Conservation (phyloP, 768 basidiomycete genomes). For the Amylocystis lapponica region DNA sequence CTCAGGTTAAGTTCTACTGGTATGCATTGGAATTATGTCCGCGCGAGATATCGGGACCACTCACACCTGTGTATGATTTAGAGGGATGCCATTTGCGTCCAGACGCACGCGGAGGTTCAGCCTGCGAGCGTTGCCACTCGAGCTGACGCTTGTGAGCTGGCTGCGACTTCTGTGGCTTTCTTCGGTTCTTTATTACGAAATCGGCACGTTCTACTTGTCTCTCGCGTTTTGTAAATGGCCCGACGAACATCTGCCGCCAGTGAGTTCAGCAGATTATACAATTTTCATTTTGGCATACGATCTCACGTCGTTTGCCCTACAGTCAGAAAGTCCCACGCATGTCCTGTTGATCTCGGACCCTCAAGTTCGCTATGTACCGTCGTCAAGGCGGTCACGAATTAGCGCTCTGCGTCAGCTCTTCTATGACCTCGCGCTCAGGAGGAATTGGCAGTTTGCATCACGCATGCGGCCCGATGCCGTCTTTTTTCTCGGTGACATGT, state of each 20-base stretch:
- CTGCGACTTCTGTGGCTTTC: constrained; percentile 14
- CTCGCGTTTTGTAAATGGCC: constrained; percentile 44
- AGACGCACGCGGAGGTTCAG: no score
- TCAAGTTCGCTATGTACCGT: constrained; percentile 72
- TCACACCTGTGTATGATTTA: no score
- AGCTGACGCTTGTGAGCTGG: no score
- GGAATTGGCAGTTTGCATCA: constrained; percentile 71
- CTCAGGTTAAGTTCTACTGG: no score
- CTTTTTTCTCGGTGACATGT: constrained; percentile 87
- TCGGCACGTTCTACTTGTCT: constrained; percentile 46
- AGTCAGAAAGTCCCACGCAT: constrained; percentile 36
- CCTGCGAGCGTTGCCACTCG: no score
- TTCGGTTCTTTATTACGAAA: constrained; percentile 66
- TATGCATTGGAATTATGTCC: no score
- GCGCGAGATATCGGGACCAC: no score
- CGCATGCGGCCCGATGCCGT: constrained; percentile 62
- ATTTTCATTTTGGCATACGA: no score
- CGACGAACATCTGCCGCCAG: no score
- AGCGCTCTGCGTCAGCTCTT: constrained; percentile 57
- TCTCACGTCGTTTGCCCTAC: background rate
- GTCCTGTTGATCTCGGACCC: constrained; percentile 83
- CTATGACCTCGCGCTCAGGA: constrained; percentile 79
- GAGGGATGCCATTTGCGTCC: no score
- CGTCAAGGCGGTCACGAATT: constrained; percentile 55
- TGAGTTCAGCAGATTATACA: no score